Percentiles rank a stretch among this genome's conserved stretches.
phyloP scores from a whole-genome alignment of 2,329 filamentous ascomycete genomes.

The Claviceps africana region DNA sequence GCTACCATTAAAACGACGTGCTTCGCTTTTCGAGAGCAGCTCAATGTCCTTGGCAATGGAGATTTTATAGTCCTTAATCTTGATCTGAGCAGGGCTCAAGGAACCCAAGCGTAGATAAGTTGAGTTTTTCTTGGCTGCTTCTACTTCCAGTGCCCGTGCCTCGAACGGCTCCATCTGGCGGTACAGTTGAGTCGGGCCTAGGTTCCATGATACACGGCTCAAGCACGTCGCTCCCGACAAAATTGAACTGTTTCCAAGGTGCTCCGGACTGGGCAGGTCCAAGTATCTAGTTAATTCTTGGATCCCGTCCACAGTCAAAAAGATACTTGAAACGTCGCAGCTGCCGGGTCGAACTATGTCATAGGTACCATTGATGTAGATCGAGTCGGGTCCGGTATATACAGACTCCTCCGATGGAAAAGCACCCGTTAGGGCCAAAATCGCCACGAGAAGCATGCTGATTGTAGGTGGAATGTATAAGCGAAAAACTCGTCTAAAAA shows the following conservation, averaged over 20 bases:
- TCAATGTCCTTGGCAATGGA: no score
- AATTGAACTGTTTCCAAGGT: background rate
- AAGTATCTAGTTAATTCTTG: background rate
- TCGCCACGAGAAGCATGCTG: slow-evolving; percentile 25
- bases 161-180: background rate
- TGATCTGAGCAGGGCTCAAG: no score
- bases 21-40: no score
- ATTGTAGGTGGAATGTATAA: slow-evolving; percentile 26
- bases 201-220: background rate
- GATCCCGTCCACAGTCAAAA: background rate
- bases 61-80: no score
- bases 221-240: background rate
- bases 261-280: background rate
- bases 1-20: background rate
- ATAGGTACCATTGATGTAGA: slow-evolving; percentile 20
- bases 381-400: slow-evolving; percentile 23
- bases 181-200: background rate
- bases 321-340: background rate
- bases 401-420: slow-evolving; percentile 22
- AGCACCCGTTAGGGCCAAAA: slow-evolving; percentile 23
- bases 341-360: background rate
- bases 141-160: background rate
- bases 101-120: background rate
- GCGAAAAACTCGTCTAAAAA: slow-evolving; percentile 24
- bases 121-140: no score